These are phyloP conservation scores for Pleurotus sapidus DNA, from an alignment of 768 basidiomycete genomes.

Conservation along the genomic window DNA sequence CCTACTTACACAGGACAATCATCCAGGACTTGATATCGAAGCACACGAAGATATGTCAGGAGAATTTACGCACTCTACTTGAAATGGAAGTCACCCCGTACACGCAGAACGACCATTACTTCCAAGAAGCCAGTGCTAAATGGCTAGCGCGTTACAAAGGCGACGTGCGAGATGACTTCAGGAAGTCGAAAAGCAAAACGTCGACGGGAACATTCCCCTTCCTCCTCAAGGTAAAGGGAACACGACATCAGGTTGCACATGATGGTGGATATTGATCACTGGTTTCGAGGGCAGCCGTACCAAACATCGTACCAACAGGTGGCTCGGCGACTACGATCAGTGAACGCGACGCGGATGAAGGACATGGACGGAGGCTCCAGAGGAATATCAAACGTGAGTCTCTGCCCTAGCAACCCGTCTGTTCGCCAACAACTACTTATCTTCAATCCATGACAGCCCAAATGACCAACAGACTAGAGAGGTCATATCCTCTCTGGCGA, in stretches of 20 bases:
- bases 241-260: too few relatives aligned
- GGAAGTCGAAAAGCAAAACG: background rate
- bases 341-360: too few relatives aligned
- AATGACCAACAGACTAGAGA: too few relatives aligned
- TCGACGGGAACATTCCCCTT: background rate
- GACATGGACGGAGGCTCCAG: too few relatives aligned
- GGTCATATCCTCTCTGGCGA: conserved; percentile 10
- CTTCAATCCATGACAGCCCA: too few relatives aligned
- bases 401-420: too few relatives aligned
- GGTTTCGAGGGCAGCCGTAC: too few relatives aligned
- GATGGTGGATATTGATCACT: too few relatives aligned
- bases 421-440: too few relatives aligned
- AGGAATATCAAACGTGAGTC: too few relatives aligned
- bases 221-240: background rate
- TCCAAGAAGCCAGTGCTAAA: conserved; percentile 27
- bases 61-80: conserved; percentile 25
- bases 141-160: conserved; percentile 34
- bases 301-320: too few relatives aligned
- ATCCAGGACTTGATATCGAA: conserved; percentile 18
- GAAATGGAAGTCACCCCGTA: conserved; percentile 33
- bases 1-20: conserved; percentile 11
- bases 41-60: conserved; percentile 16
- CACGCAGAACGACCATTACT: conserved; percentile 42
- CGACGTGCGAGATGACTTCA: background rate
- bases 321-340: too few relatives aligned